Evolutionary conservation across 176 grass and related monocot genomes (phyloP).

Genomic region (Oryza meyeriana): DNA sequence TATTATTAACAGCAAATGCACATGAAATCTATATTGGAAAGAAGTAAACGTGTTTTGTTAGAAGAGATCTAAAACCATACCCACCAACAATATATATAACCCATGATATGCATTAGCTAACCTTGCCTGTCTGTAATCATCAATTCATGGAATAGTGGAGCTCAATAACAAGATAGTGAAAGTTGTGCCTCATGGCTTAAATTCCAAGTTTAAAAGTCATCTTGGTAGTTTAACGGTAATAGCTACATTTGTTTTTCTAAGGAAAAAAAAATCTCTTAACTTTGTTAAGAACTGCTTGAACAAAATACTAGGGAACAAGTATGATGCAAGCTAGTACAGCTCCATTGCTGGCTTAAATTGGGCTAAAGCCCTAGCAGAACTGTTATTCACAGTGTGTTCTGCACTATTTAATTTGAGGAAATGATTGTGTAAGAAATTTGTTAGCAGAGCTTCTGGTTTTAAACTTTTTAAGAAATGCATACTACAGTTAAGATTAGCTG

Average conservation of each 20-base stretch:
- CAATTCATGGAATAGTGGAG: not conserved
- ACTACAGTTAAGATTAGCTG: constrained; percentile 5
- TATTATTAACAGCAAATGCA: constrained; percentile 12
- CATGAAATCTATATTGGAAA: too few relatives aligned
- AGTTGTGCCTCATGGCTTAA: not conserved
- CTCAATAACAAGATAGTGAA: not conserved
- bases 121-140: not conserved
- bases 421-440: not conserved
- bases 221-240: not conserved
- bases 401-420: not conserved
- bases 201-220: not conserved
- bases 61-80: not conserved
- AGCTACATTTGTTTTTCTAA: not conserved
- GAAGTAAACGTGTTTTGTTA: not conserved
- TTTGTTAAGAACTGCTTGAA: not conserved
- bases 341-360: not conserved
- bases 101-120: not conserved
- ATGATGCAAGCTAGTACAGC: not conserved
- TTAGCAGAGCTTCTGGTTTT: not conserved
- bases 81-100: not conserved
- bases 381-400: not conserved
- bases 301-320: not conserved
- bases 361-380: not conserved
- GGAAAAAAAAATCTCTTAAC: not conserved
- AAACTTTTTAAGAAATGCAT: not conserved